Conservation (phyloP, 257 asterid genomes). For the Voacanga thouarsii region DNA sequence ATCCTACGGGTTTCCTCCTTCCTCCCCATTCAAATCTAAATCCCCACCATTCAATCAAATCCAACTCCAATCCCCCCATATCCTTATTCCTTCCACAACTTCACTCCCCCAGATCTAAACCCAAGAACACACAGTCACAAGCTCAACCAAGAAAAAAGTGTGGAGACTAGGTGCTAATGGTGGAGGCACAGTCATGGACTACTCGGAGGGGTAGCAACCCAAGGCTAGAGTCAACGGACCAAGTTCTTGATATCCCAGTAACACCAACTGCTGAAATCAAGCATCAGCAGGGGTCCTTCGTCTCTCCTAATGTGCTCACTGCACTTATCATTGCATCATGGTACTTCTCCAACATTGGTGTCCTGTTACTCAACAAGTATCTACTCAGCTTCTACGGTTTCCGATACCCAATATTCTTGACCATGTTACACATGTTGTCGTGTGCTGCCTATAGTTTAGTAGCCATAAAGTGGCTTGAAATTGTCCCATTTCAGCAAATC, state of each 20-base stretch:
- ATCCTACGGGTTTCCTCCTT: slow-evolving; percentile 30
- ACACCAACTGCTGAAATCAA: slow-evolving; percentile 93
- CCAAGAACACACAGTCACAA: not conserved
- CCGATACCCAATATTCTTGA: slow-evolving; percentile 82
- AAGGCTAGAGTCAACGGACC: slow-evolving; percentile 68
- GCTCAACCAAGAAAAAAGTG: not conserved
- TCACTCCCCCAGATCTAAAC: slow-evolving; percentile 14
- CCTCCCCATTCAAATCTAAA: slow-evolving; percentile 42
- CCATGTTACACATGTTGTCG: slow-evolving; percentile 90
- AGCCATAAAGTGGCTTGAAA: slow-evolving; percentile 71
- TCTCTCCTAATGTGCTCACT: slow-evolving; percentile 60
- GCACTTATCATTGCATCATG: slow-evolving; percentile 75
- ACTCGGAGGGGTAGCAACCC: slow-evolving; percentile 95
- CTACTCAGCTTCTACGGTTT: slow-evolving; percentile 80
- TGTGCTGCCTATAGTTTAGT: slow-evolving; percentile 69
- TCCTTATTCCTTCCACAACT: slow-evolving; percentile 13
- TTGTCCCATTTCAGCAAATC: slow-evolving; percentile 86
- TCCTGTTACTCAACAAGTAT: slow-evolving; percentile 76
- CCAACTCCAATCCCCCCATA: slow-evolving; percentile 19
- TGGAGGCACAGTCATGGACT: slow-evolving; percentile 95
- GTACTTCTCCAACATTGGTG: slow-evolving; percentile 92
- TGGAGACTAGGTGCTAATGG: slow-evolving; percentile 36
- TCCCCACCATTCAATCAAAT: slow-evolving; percentile 54
- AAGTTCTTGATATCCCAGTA: slow-evolving; percentile 73
- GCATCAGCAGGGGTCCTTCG: slow-evolving; percentile 41